Evolutionary conservation across 306 rosid species (phyloP), one percentile per base, ranked within the genome.

Genomic region (Canavalia ensiformis): DNA sequence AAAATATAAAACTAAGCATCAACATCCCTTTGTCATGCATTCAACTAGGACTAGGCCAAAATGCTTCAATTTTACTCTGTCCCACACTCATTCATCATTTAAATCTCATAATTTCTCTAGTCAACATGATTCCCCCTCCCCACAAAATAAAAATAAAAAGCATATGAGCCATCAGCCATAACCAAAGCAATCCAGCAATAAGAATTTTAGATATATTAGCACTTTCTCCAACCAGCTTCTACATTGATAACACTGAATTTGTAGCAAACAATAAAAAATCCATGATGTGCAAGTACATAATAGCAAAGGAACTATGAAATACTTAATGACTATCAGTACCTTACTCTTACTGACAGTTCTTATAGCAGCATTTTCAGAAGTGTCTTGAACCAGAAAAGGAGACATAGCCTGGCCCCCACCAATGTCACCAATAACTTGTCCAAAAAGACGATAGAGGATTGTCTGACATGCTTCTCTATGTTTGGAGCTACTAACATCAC

Each of bases 401-500:
- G 87, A 68, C 55, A 78, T 63, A 68, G 41, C 57, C 74, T 34
- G 72, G 84, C 68, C 92, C 12, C 85, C 82, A 85, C 87, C 94
- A 75, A 28, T 54, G 78, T 85, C 94, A 57, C 76, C 33, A 64
- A 74, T 79, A 63, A 82, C 93, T 79, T 83, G 87, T 78, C 93
- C 98, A 87, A 88, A 93, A 82, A 93, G 92, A 83, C 81, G 87
- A 8, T 87, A 91, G 87, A 95, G 93, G 86, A 93, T 88, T 81
- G 88, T 83, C 78, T 84, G 93, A 57, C 96, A 90, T 58, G 91
- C 51, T 68, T 93, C 99, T 52, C 86, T 86, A 59, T 93, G 98
- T 49, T 87, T 83, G 78, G 93, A 83, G 90, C 84, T 88, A 74
- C 86, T 81, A 84, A 87, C 56, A 41, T 93, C 99, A 81, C 93